A percentile compares a stretch with the other conserved stretches of the same genome.
phyloP scores from a whole-genome alignment of 805 yeast genomes.

The Dipodascus geniculatus region DNA sequence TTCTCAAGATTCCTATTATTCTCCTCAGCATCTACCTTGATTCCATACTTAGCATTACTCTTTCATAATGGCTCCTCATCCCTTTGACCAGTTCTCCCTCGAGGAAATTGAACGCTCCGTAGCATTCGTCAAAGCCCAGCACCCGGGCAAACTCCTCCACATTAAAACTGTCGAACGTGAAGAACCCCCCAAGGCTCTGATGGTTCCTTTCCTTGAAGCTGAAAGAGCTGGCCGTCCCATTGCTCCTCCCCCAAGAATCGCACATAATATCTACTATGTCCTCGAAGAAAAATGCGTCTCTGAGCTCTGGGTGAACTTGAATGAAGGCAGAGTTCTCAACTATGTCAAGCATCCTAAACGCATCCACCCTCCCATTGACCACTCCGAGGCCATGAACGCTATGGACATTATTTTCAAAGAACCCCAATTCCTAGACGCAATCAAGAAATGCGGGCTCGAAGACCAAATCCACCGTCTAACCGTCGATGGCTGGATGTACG shows the following conservation, averaged over 20 bases:
- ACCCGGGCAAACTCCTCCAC: constrained; percentile 21
- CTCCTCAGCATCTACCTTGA: not conserved
- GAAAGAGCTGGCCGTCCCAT: constrained; percentile 38
- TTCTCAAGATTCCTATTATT: not conserved
- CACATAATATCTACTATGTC: constrained; percentile 55
- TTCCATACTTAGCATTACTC: not conserved
- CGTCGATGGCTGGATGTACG: constrained; percentile 80
- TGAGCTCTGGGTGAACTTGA: constrained; percentile 61
- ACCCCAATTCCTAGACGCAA: constrained; percentile 50
- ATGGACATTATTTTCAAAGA: constrained; percentile 39
- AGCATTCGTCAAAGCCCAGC: constrained; percentile 15
- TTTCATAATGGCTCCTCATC: constrained; percentile 16
- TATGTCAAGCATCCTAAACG: constrained; percentile 47
- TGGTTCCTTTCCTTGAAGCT: constrained; percentile 55
- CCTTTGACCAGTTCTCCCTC: constrained; percentile 24
- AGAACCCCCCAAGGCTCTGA: constrained; percentile 71
- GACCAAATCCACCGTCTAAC: constrained; percentile 29
- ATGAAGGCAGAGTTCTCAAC: constrained; percentile 50
- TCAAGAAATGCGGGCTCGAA: constrained; percentile 44
- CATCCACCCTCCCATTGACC: constrained; percentile 58
- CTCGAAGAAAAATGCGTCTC: constrained; percentile 38
- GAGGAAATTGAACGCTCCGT: constrained; percentile 23
- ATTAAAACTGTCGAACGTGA: constrained; percentile 22
- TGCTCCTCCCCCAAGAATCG: constrained; percentile 49
- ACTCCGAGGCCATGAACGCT: constrained; percentile 46